phyloP scores from a whole-genome alignment of 2,329 filamentous ascomycete genomes.

The Furcasterigmium sp. region DNA sequence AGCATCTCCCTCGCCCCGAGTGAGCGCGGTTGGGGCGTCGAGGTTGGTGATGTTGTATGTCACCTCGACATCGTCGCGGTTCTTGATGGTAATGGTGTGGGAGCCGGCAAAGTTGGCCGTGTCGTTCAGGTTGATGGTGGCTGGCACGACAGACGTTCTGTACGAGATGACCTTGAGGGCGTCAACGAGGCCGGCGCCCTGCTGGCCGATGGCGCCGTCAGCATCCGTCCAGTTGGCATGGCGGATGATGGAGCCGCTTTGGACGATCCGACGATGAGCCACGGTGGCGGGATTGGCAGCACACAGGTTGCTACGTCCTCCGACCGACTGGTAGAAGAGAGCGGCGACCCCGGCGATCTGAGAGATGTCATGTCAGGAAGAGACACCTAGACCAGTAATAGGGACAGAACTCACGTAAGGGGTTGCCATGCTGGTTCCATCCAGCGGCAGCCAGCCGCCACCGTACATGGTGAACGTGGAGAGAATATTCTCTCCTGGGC shows the following conservation, averaged over 20 bases:
- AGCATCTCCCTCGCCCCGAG: constrained; percentile 27
- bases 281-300: not conserved
- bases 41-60: constrained; percentile 47
- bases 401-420: constrained; percentile 23
- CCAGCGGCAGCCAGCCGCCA: constrained; percentile 31
- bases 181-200: constrained; percentile 52
- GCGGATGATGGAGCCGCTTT: constrained; percentile 8
- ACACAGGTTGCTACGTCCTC: constrained; percentile 6
- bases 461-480: constrained; percentile 44
- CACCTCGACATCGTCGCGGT: constrained; percentile 39
- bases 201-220: not conserved
- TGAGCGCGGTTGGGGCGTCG: constrained; percentile 47
- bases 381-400: not conserved
- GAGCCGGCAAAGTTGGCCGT: constrained; percentile 46
- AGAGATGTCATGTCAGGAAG: too few species aligned
- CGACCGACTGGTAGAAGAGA: constrained; percentile 17
- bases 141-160: constrained; percentile 29
- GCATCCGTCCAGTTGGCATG: not conserved
- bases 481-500: constrained; percentile 48
- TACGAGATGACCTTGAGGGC: constrained; percentile 38
- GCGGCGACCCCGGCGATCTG: constrained; percentile 30
- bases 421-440: constrained; percentile 56
- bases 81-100: constrained; percentile 49
- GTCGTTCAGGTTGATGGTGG: constrained; percentile 58
- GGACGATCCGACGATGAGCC: constrained; percentile 1